Evolutionary conservation across 163 green algal genomes (phyloP).

Genomic region (Coccomyxa subellipsoidea): DNA sequence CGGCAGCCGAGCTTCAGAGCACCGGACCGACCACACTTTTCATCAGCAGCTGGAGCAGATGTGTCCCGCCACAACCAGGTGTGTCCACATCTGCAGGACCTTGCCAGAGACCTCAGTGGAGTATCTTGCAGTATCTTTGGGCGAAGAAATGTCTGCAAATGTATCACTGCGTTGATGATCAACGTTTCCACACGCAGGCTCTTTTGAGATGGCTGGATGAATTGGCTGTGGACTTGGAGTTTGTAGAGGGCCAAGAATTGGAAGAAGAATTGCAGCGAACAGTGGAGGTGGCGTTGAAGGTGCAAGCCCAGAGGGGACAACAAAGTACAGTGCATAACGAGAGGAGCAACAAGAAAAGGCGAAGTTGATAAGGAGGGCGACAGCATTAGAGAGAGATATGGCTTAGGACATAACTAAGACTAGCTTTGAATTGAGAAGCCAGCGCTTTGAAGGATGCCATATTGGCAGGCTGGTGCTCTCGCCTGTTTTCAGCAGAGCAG

Average conservation of each 20-base stretch:
- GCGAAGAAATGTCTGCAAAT: not conserved
- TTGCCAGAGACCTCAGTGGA: not conserved
- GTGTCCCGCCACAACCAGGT: slow-evolving; percentile 1
- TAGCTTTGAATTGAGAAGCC: too few relatives aligned
- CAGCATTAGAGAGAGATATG: not conserved
- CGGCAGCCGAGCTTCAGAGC: not conserved
- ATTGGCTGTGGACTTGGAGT: not conserved
- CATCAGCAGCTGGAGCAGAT: too few relatives aligned
- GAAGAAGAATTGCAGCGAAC: not conserved
- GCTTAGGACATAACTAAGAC: too few relatives aligned
- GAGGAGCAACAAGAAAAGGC: not conserved
- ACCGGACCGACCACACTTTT: not conserved
- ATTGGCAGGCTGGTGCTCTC: too few relatives aligned
- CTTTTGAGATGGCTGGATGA: slow-evolving; percentile 11
- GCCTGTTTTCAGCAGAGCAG: too few relatives aligned
- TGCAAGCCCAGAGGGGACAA: slow-evolving; percentile 3
- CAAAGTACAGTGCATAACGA: too few relatives aligned
- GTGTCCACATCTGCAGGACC: not conserved
- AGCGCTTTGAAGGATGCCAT: too few relatives aligned
- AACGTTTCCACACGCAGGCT: not conserved
- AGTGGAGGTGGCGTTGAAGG: not conserved
- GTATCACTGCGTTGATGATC: not conserved
- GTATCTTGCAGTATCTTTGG: not conserved
- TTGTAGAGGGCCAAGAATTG: not conserved
- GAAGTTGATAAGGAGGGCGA: not conserved